Evolutionary conservation across 148 eudicot species (phyloP).

Genomic region (Chenopodium suecicum): DNA sequence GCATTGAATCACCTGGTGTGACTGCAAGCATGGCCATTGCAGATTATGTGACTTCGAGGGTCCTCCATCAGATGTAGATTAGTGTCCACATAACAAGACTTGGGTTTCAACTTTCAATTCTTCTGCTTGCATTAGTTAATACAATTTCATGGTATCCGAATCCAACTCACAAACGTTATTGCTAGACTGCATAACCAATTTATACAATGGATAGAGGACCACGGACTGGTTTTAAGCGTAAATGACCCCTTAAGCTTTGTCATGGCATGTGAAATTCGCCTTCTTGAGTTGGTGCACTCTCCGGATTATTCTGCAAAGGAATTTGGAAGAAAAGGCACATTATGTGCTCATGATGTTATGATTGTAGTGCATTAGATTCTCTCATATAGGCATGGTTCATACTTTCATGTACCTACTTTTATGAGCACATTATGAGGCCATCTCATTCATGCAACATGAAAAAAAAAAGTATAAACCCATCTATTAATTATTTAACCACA

Average conservation of each 20-base stretch:
- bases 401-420: background rate
- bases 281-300: background rate
- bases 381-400: background rate
- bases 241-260: background rate
- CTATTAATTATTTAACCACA: background rate
- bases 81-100: background rate
- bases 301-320: background rate
- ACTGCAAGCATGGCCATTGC: constrained; percentile 91
- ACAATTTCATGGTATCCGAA: background rate
- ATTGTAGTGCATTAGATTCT: background rate
- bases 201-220: background rate
- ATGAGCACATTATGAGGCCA: constrained; percentile 15
- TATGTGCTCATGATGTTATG: constrained; percentile 23
- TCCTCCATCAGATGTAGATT: constrained; percentile 21
- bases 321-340: background rate
- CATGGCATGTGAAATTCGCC: background rate
- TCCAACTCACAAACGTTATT: background rate
- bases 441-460: background rate
- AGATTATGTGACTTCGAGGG: constrained; percentile 51
- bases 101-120: background rate
- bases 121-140: background rate
- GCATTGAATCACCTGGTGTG: constrained; percentile 91
- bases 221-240: background rate
- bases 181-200: background rate
- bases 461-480: background rate